A percentile compares a stretch with the other conserved stretches of the same genome.
phyloP scores from a whole-genome alignment of 31 red algal species.

The Endocladia muricata region DNA sequence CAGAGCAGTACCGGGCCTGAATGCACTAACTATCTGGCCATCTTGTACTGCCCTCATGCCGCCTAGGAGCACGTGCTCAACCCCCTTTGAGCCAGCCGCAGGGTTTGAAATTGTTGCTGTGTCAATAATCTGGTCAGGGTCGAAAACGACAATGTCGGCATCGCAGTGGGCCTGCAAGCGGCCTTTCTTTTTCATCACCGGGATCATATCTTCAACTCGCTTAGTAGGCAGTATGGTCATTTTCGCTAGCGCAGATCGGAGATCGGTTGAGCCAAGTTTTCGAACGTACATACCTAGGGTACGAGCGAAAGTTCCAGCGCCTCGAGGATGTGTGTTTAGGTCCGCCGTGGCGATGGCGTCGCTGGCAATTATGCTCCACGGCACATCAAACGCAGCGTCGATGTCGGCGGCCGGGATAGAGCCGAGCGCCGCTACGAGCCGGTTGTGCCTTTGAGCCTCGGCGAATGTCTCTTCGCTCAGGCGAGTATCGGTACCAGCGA shows the following conservation, averaged over 20 bases:
- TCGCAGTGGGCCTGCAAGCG: background rate
- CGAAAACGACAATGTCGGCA: constrained; percentile 1
- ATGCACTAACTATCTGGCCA: background rate
- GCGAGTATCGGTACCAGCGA: background rate
- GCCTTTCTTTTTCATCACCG: background rate
- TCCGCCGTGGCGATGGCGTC: background rate
- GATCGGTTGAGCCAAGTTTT: background rate
- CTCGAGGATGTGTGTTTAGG: background rate
- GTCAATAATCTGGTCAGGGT: background rate
- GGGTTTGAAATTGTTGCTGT: background rate
- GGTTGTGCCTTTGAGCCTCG: background rate
- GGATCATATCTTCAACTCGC: background rate
- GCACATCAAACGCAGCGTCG: background rate
- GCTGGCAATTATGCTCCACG: background rate
- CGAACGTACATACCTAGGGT: background rate
- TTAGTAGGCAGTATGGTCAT: constrained; percentile 4
- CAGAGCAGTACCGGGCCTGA: too few species aligned
- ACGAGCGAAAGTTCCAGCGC: background rate
- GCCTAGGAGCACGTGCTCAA: background rate
- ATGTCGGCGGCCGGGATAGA: background rate
- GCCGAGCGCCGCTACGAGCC: background rate
- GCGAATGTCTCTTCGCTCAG: background rate
- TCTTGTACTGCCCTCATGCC: background rate
- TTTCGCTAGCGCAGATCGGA: background rate
- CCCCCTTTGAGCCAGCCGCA: background rate